Percentiles rank a stretch among this genome's conserved stretches.
phyloP scores from a whole-genome alignment of 345 rosid genomes.

The Isatis tinctoria region DNA sequence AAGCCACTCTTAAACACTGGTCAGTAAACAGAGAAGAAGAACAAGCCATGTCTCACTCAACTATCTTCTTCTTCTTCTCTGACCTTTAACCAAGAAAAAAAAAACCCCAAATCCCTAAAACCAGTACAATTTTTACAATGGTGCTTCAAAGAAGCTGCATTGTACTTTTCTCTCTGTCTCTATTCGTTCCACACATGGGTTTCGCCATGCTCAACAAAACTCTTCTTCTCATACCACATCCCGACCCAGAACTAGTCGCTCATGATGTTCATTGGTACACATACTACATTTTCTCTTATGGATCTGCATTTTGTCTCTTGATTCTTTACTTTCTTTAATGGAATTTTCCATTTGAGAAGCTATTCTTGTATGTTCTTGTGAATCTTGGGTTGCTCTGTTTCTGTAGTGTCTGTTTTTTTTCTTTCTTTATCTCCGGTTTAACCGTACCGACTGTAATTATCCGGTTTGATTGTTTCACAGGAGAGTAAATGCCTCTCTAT shows the following conservation, averaged over 20 bases:
- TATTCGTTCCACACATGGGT: conserved; percentile 33
- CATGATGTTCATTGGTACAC: conserved; percentile 73
- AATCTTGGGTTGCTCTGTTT: background rate
- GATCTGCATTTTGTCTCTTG: conserved; percentile 8
- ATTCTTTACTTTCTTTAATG: background rate
- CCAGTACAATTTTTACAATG: background rate
- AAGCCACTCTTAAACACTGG: conserved; percentile 24
- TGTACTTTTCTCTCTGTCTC: conserved; percentile 40
- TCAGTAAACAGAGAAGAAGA: conserved; percentile 8
- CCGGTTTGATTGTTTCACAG: conserved; percentile 35
- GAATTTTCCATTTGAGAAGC: background rate
- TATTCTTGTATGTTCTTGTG: background rate
- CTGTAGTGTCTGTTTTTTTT: background rate
- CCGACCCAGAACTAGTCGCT: conserved; percentile 74
- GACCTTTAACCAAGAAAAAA: background rate
- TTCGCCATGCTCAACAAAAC: conserved; percentile 55
- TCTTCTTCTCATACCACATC: conserved; percentile 58
- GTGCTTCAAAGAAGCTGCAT: conserved; percentile 49
- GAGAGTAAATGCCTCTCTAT: conserved; percentile 74
- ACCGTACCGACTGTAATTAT: background rate
- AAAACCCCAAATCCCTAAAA: conserved; percentile 1
- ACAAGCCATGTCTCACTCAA: conserved; percentile 9
- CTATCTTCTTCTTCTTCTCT: conserved; percentile 16
- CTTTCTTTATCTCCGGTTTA: background rate
- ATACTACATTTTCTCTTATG: background rate